Conservation (phyloP, 2,329 filamentous ascomycete genomes). For the Dothiorella sarmentorum region DNA sequence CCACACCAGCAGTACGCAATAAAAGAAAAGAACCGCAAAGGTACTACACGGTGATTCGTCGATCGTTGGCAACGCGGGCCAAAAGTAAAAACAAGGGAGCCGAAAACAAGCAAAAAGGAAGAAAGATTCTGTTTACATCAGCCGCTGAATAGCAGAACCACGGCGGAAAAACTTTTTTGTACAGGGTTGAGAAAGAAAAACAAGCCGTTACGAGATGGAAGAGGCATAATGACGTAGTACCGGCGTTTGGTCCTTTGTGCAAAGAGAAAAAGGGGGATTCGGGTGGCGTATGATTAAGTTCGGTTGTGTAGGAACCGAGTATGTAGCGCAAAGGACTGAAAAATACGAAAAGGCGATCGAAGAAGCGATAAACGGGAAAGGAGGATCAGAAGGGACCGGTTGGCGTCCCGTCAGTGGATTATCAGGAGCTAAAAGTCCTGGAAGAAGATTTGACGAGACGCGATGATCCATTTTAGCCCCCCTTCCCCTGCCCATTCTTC, state of each 20-base stretch:
- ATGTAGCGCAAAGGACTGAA: background rate
- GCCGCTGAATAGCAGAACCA: background rate
- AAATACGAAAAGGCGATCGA: background rate
- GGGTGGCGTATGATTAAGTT: background rate
- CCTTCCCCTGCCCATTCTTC: background rate
- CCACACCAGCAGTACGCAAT: background rate
- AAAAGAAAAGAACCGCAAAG: background rate
- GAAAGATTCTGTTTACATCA: background rate
- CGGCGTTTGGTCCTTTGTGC: background rate
- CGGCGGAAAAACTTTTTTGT: background rate
- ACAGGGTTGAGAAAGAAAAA: background rate
- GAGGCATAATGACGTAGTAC: constrained; percentile 3
- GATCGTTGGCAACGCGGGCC: constrained; percentile 1
- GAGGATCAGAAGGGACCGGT: background rate
- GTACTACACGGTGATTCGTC: background rate
- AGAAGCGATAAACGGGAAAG: background rate
- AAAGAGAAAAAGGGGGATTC: background rate
- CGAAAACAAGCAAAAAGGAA: background rate
- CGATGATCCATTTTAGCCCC: background rate
- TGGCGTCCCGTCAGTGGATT: background rate
- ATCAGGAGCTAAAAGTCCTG: background rate
- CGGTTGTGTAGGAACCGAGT: background rate
- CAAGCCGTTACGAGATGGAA: constrained; percentile 1
- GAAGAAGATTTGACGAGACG: background rate
- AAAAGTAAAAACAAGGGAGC: background rate